Evolutionary conservation across 148 eudicot genomes (phyloP).

Genomic region (Amaranthus palmeri): DNA sequence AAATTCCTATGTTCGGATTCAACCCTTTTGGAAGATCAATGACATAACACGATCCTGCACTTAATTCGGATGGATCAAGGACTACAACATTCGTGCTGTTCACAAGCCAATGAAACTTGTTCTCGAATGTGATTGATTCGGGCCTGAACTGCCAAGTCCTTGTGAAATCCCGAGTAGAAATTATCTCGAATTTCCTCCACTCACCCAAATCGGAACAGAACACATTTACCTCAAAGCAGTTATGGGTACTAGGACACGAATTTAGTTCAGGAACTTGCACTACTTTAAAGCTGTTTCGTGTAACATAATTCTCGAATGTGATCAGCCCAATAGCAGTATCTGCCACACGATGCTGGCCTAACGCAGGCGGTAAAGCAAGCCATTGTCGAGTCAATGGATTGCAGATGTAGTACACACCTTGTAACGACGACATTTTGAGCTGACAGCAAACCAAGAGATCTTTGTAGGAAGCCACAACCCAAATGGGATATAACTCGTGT

Average conservation of each 20-base stretch:
- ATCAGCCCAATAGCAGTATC: slow-evolving; percentile 26
- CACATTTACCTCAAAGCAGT: slow-evolving; percentile 18
- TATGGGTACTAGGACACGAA: neutral
- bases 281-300: slow-evolving; percentile 15
- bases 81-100: slow-evolving; percentile 19
- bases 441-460: slow-evolving; percentile 27
- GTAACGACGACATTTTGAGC: slow-evolving; percentile 7
- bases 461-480: slow-evolving; percentile 23
- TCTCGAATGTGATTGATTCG: slow-evolving; percentile 8
- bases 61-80: slow-evolving; percentile 15
- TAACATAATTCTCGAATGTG: neutral
- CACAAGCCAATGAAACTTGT: slow-evolving; percentile 30
- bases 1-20: slow-evolving; percentile 13
- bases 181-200: slow-evolving; percentile 13
- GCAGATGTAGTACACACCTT: slow-evolving; percentile 24
- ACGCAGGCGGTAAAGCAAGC: slow-evolving; percentile 22
- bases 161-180: slow-evolving; percentile 9
- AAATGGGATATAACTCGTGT: slow-evolving; percentile 14
- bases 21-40: slow-evolving; percentile 19
- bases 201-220: slow-evolving; percentile 20
- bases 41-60: neutral
- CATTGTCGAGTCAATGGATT: slow-evolving; percentile 31
- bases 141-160: slow-evolving; percentile 34
- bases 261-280: slow-evolving; percentile 23
- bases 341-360: slow-evolving; percentile 20